Evolutionary conservation across 2,329 filamentous ascomycete genomes (phyloP), one percentile per base, ranked within the genome.

Genomic region (Fusarium zealandicum): DNA sequence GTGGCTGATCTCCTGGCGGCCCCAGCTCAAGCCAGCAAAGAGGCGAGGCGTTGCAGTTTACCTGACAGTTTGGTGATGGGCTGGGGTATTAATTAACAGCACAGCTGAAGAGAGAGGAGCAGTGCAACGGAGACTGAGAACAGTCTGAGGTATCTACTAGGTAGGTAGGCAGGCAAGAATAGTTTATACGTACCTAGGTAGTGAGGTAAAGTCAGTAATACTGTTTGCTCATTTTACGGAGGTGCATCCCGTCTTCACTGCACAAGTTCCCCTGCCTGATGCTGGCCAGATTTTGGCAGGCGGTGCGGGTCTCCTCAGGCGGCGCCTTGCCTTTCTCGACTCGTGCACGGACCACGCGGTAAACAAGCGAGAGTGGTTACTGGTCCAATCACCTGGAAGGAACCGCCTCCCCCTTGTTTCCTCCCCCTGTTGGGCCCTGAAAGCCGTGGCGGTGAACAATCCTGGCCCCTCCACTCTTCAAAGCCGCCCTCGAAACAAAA

Each of bases 361-460:
- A 73, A 74, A 73, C 72, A 76, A 72, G 60, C 63, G 69, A 72
- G 61, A 69, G 62, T 65, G 60, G 53, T 57, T 16, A 64, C 36
- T 64, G 57, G 61, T n/a, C 42, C 44, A 61, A 54, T 49, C 13
- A 49, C 40, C 46, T 48, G 47, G 60, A 54, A 63, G 54, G 63
- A 64, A 63, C 63, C 66, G 63, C 62, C 63, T 63, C 58, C 62
- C 60, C 55, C 55, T 55, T 64, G 57, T 59, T 65, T 65, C 56
- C 59, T 28, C 45, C 58, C 53, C 62, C 46, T 48, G 54, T n/a
- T 48, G 47, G 54, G 58, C 57, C 47, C 54, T 63, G 57, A 40
- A 25, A 54, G 56, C 62, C 63, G 61, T 73, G 69, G 72, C 72
- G 72, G 72, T 74, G 72, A 74, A 72, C 62, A 69, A 69, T 68